Percentiles rank a stretch among this genome's conserved stretches.
phyloP scores from a whole-genome alignment of 148 eudicot species.

The Fagopyrum esculentum region DNA sequence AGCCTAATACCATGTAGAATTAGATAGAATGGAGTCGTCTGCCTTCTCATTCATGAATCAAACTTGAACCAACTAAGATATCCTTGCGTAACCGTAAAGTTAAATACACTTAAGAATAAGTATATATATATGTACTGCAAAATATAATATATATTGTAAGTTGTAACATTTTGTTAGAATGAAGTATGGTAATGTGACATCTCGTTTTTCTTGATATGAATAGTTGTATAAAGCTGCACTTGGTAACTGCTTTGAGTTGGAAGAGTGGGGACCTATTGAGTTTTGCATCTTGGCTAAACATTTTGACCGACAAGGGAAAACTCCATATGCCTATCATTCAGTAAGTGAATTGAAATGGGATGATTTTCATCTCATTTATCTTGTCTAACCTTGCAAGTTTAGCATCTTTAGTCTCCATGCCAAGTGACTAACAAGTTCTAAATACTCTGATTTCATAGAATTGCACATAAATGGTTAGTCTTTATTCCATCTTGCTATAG shows the following conservation, averaged over 20 bases:
- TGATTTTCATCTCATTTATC: background rate
- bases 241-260: conserved; percentile 83
- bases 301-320: conserved; percentile 91
- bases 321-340: conserved; percentile 90
- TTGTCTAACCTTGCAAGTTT: background rate
- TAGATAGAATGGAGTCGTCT: too few species aligned
- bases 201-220: conserved; percentile 7
- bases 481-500: background rate
- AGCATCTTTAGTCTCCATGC: background rate
- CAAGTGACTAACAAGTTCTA: background rate
- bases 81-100: too few species aligned
- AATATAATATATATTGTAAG: too few species aligned
- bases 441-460: background rate
- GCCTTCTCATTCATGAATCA: too few species aligned
- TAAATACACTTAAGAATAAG: too few species aligned
- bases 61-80: too few species aligned
- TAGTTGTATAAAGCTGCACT: conserved; percentile 87
- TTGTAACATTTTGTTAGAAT: too few species aligned
- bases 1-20: too few species aligned
- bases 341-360: conserved; percentile 39
- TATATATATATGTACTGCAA: too few species aligned
- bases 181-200: background rate
- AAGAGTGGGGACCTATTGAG: conserved; percentile 95
- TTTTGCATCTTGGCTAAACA: conserved; percentile 82
- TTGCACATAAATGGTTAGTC: background rate